Evolutionary conservation across 1,284 basidiomycete species (phyloP).

Genomic region (Pascua sp.): DNA sequence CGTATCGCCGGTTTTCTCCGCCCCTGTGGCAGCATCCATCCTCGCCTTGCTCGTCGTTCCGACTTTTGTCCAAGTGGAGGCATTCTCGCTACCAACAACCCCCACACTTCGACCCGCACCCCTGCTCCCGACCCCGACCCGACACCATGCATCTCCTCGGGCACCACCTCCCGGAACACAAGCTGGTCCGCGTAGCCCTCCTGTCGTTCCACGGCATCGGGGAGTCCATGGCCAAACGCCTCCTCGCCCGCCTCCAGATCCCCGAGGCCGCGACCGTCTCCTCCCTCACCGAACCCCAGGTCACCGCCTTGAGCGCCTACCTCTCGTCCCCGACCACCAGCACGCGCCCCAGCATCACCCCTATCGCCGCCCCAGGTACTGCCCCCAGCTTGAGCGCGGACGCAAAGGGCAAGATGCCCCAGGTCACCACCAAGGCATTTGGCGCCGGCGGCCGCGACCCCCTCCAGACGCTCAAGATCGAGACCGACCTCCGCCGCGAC

Average conservation of each 20-base stretch:
- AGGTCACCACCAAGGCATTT: not conserved
- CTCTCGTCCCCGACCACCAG: constrained; percentile 54
- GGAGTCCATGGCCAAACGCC: constrained; percentile 48
- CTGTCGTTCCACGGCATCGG: constrained; percentile 56
- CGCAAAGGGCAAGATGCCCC: constrained; percentile 6
- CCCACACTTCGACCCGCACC: not conserved
- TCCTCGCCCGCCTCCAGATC: constrained; percentile 55
- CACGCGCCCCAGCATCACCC: constrained; percentile 33
- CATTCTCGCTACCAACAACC: not conserved
- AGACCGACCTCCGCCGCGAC: constrained; percentile 54
- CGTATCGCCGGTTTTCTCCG: too few relatives aligned
- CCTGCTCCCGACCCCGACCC: not conserved
- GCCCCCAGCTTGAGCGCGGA: constrained; percentile 15
- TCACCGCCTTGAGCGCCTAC: constrained; percentile 55
- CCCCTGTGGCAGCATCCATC: constrained; percentile 3
- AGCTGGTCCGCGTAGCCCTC: constrained; percentile 53
- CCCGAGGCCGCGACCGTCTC: constrained; percentile 50
- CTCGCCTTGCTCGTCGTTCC: too few relatives aligned
- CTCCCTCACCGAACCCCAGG: constrained; percentile 53
- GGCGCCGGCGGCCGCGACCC: constrained; percentile 29
- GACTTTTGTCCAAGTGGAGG: constrained; percentile 10
- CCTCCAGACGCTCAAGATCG: constrained; percentile 53
- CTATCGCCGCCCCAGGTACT: constrained; percentile 21
- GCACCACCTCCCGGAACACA: constrained; percentile 52
- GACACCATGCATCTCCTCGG: constrained; percentile 51